phyloP scores from a whole-genome alignment of 169 alveolate species.

The Eimeria nieschulzi region DNA sequence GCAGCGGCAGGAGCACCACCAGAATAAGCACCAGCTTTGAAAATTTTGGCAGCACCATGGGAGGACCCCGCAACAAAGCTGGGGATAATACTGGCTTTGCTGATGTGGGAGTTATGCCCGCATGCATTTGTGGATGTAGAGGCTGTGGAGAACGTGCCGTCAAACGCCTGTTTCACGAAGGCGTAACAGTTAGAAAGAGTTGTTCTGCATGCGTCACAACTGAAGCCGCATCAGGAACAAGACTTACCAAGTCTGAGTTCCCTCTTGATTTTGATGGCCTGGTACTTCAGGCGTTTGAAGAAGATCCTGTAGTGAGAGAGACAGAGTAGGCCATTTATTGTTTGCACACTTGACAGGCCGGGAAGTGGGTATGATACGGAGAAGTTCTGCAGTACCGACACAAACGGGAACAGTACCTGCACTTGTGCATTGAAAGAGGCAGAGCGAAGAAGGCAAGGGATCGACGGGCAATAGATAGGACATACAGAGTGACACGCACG shows the following conservation, averaged over 20 bases:
- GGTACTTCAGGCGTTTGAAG: slow-evolving; percentile 34
- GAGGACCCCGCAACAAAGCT: too few species aligned
- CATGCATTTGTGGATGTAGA: slow-evolving; percentile 31
- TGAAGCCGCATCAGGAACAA: background rate
- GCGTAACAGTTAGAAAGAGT: background rate
- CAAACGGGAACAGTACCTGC: background rate
- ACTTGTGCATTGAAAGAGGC: background rate
- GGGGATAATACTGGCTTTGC: too few species aligned
- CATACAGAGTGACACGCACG: too few species aligned
- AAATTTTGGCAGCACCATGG: too few species aligned
- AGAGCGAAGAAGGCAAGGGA: slow-evolving; percentile 8
- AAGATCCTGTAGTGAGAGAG: background rate
- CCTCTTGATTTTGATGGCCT: slow-evolving; percentile 15
- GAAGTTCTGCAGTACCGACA: background rate
- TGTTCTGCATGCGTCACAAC: background rate
- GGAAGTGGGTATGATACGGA: too few species aligned
- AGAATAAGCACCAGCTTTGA: too few species aligned
- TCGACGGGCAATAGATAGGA: background rate
- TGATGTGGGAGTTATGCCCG: background rate
- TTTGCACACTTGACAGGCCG: too few species aligned
- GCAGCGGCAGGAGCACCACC: too few species aligned
- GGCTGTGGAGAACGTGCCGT: slow-evolving; percentile 15
- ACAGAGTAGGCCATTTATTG: slow-evolving; percentile 16
- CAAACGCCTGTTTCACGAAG: slow-evolving; percentile 13
- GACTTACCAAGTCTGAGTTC: background rate